Base-by-base conservation (phyloP, 1,284 basidiomycete genomes). In the Sanguinoderma infundibulare region DNA sequence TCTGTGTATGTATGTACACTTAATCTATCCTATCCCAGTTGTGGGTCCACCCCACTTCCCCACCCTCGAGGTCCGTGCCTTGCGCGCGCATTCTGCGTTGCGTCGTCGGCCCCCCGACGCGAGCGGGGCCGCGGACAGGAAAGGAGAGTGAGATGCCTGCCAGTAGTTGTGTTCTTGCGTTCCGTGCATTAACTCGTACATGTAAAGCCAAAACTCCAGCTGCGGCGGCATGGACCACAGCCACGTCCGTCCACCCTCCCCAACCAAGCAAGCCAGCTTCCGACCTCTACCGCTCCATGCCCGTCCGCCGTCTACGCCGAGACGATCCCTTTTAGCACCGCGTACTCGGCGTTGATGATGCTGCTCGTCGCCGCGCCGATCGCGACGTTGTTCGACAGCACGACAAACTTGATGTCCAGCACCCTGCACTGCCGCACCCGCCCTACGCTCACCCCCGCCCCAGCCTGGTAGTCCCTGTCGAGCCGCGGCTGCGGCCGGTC, bases 341-440 rank as follows among this genome's bases (percentile, higher is more conserved):
- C 96, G 42, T 94, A 81, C 82, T 99, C 97, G 4, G 97, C 98
- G 75, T 99, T 99, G 75, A 99, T 97, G 74, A 99, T 94, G 63
- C 94, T 96, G 70, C 92, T 95, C 49, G 98, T 99, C 53, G 98
- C 97, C 10, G 97, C 97, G 7, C 98, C 97, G 67, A 99, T 94
- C 70, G 91, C 90, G 64, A 98, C 96, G 73, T 99, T 99, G 78
- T 98, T 98, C 64, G 91, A 87, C 60, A 99, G 82, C 49, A 95
- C 93, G 42, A 98, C 93, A 75, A 99, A 98, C 81, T 97, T 97
- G 82, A 98, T 85, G 75, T 99, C 98, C 59, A 99, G 77, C 26
- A 99, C 96, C 38, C 87, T 83, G 74, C 96, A 98, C 74, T 95
- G 87, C 59, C 98, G 83, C 12, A 99, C 89, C 56, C 98, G 81